phyloP scores from a whole-genome alignment of 2,329 filamentous ascomycete species.

The Sodiomyces alkalinus region DNA sequence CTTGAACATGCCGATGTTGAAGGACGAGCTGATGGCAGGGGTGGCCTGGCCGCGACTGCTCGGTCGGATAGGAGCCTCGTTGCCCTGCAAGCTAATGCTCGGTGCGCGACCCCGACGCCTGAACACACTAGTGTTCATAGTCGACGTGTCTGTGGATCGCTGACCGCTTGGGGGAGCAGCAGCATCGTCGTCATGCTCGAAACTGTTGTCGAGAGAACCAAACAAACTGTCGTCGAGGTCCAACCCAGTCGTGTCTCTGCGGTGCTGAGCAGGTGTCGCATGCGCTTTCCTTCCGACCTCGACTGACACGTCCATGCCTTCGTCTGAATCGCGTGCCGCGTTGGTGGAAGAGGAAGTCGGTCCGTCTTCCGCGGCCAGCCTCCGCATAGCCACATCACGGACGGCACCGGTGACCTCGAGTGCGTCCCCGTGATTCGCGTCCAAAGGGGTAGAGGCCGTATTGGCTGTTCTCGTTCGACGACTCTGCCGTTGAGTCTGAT shows the following conservation, averaged over 20 bases:
- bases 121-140: conserved; percentile 30
- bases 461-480: background rate
- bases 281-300: conserved; percentile 21
- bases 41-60: conserved; percentile 34
- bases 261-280: conserved; percentile 17
- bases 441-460: background rate
- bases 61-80: conserved; percentile 35
- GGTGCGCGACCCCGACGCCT: conserved; percentile 27
- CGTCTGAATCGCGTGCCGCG: conserved; percentile 9
- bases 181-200: conserved; percentile 26
- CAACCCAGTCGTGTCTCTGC: conserved; percentile 29
- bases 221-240: conserved; percentile 34
- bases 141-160: conserved; percentile 27
- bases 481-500: conserved; percentile 7
- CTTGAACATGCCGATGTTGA: conserved; percentile 43
- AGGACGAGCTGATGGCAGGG: conserved; percentile 30
- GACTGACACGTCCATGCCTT: conserved; percentile 16
- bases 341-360: conserved; percentile 13
- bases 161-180: conserved; percentile 15
- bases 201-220: conserved; percentile 19
- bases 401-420: conserved; percentile 12
- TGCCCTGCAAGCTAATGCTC: conserved; percentile 31
- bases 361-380: conserved; percentile 19
- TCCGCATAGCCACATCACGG: conserved; percentile 21
- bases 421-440: conserved; percentile 2